Percentiles rank a stretch among this genome's conserved stretches.
Conservation (phyloP, 805 yeast genomes). For the Lachancea lanzarotensis region DNA sequence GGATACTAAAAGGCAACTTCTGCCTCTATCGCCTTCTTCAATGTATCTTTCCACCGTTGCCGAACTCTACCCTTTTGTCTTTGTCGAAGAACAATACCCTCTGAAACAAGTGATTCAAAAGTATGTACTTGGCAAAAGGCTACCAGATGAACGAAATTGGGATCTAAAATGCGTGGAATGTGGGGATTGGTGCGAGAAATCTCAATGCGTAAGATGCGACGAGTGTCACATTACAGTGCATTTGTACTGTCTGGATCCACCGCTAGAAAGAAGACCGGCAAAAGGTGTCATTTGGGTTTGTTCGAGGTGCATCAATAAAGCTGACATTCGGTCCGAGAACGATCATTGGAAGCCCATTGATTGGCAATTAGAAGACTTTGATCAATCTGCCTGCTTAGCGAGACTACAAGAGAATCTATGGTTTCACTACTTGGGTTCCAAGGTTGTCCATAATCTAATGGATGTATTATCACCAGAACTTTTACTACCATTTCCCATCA, state of each 20-base stretch:
- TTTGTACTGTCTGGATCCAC: slow-evolving; percentile 81
- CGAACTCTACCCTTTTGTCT: slow-evolving; percentile 65
- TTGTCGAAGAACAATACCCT: slow-evolving; percentile 50
- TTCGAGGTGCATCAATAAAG: slow-evolving; percentile 62
- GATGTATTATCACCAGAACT: slow-evolving; percentile 18
- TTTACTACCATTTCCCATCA: slow-evolving; percentile 25
- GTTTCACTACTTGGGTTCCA: slow-evolving; percentile 30
- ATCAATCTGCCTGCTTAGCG: neutral
- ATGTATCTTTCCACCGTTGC: slow-evolving; percentile 55
- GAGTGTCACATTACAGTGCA: slow-evolving; percentile 67
- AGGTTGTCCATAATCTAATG: slow-evolving; percentile 16
- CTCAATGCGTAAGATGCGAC: slow-evolving; percentile 75
- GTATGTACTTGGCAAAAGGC: slow-evolving; percentile 16
- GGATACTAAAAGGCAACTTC: slow-evolving; percentile 51
- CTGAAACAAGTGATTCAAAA: slow-evolving; percentile 20
- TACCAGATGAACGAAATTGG: slow-evolving; percentile 5
- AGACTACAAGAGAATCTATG: slow-evolving; percentile 8
- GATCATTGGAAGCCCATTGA: neutral
- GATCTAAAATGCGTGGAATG: slow-evolving; percentile 54
- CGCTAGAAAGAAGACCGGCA: slow-evolving; percentile 68
- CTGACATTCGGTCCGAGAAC: neutral
- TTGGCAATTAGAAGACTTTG: neutral
- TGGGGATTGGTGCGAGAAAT: slow-evolving; percentile 74
- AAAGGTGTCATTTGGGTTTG: slow-evolving; percentile 91
- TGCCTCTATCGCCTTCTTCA: slow-evolving; percentile 42